Evolutionary conservation across 2,329 filamentous ascomycete species (phyloP).

Genomic region (Leptographium galeiforme): DNA sequence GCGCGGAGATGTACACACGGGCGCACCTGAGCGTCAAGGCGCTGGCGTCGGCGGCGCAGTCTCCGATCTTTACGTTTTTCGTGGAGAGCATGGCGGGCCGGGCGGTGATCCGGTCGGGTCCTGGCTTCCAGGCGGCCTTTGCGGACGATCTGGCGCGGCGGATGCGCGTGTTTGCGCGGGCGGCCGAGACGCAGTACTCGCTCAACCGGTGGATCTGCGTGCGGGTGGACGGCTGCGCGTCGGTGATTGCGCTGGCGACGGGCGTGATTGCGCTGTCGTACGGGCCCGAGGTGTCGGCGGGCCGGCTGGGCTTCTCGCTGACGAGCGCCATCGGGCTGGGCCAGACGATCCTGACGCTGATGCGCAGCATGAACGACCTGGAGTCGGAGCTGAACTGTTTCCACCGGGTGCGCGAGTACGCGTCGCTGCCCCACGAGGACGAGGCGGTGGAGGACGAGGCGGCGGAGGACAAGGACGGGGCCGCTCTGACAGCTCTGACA

Average conservation of each 20-base stretch:
- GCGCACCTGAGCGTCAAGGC: conserved; percentile 18
- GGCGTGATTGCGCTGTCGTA: conserved; percentile 38
- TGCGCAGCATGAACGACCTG: conserved; percentile 41
- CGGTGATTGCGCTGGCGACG: conserved; percentile 36
- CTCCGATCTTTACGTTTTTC: conserved; percentile 1
- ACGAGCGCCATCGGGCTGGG: conserved; percentile 42
- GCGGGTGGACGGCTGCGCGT: conserved; percentile 30
- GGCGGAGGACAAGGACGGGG: no score
- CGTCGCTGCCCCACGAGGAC: conserved; percentile 16
- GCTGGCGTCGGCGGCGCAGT: conserved; percentile 20
- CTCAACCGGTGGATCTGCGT: conserved; percentile 45
- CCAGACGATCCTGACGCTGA: conserved; percentile 35
- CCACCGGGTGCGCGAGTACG: conserved; percentile 19
- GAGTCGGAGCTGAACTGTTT: conserved; percentile 42
- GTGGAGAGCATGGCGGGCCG: conserved; percentile 1
- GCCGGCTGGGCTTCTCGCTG: conserved; percentile 42
- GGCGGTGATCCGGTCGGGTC: conserved; percentile 1
- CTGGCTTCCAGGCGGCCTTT: conserved; percentile 30
- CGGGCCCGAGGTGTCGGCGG: conserved; percentile 32
- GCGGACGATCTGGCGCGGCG: conserved; percentile 35
- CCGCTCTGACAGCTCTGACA: no score
- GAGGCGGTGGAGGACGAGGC: conserved; percentile 7
- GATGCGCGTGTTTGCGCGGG: conserved; percentile 30
- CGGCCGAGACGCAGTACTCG: conserved; percentile 37
- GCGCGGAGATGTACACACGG: conserved; percentile 37